These are phyloP conservation scores for Kitagawia praeruptora DNA, from an alignment of 129 eudicot species.

Conservation along the genomic window DNA sequence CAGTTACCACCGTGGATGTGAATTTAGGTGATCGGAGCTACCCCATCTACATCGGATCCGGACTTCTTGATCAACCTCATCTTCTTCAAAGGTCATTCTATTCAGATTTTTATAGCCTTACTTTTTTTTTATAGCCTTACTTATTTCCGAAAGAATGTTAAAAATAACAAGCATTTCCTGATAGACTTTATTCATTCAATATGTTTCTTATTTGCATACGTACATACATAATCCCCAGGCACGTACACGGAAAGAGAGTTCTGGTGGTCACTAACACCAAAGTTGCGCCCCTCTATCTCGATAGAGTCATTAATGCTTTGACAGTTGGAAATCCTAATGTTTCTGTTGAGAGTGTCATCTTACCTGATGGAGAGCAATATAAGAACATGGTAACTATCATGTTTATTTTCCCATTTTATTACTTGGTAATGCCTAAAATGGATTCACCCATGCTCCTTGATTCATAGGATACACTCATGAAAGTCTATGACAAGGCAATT, in stretches of 20 bases:
- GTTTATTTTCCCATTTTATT: not conserved
- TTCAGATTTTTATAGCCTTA: too few relatives aligned
- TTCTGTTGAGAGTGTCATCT: slow-evolving; percentile 74
- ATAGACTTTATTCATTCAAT: too few relatives aligned
- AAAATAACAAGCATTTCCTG: too few relatives aligned
- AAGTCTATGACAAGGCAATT: slow-evolving; percentile 89
- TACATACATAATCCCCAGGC: slow-evolving; percentile 31
- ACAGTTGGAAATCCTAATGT: slow-evolving; percentile 79
- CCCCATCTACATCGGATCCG: slow-evolving; percentile 94
- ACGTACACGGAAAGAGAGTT: slow-evolving; percentile 89
- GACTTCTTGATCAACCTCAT: slow-evolving; percentile 72
- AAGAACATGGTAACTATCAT: slow-evolving; percentile 66
- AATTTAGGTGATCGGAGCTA: slow-evolving; percentile 95
- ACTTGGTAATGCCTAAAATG: not conserved
- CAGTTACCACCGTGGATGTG: slow-evolving; percentile 54
- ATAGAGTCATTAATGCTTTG: slow-evolving; percentile 72
- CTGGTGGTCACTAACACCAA: slow-evolving; percentile 94
- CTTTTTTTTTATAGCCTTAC: too few relatives aligned
- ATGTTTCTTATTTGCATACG: not conserved
- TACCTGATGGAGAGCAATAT: slow-evolving; percentile 92
- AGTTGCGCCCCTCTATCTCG: slow-evolving; percentile 86
- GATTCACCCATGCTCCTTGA: not conserved
- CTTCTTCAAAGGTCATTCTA: slow-evolving; percentile 55
- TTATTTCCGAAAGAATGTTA: too few relatives aligned
- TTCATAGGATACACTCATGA: slow-evolving; percentile 76